Evolutionary conservation across 768 basidiomycete species (phyloP).

Genomic region (Chalciporus piperatus): DNA sequence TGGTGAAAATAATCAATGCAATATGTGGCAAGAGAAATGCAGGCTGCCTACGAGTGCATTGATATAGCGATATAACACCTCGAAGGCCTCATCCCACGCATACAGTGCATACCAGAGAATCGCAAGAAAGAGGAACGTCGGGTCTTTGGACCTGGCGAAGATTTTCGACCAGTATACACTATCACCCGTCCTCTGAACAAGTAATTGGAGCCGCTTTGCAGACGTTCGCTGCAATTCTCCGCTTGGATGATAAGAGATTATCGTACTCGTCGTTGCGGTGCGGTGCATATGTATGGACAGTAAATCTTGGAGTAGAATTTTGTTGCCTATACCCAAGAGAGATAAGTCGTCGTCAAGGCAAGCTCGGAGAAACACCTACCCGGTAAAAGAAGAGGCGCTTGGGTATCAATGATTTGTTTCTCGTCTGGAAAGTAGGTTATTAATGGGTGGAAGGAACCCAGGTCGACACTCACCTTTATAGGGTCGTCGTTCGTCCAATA

Average conservation of each 20-base stretch:
- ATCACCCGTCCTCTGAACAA: conserved; percentile 28
- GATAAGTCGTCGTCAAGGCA: neutral
- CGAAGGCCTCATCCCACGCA: conserved; percentile 61
- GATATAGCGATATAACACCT: conserved; percentile 49
- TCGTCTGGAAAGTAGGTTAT: conserved; percentile 12
- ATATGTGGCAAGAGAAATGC: neutral
- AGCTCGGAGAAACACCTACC: conserved; percentile 24
- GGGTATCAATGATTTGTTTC: conserved; percentile 46
- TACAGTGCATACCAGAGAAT: conserved; percentile 60
- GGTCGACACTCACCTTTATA: conserved; percentile 14
- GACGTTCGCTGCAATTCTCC: conserved; percentile 23
- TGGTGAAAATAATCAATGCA: conserved; percentile 14
- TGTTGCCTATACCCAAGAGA: conserved; percentile 8
- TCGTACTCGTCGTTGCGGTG: conserved; percentile 22
- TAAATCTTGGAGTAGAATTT: conserved; percentile 40
- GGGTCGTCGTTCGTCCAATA: conserved; percentile 1
- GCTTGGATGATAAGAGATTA: conserved; percentile 33
- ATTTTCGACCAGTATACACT: conserved; percentile 36
- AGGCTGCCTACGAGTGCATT: conserved; percentile 41
- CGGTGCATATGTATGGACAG: conserved; percentile 53
- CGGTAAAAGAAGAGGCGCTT: conserved; percentile 42
- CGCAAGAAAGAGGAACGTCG: conserved; percentile 53
- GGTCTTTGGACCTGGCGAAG: conserved; percentile 37
- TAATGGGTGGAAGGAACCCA: neutral
- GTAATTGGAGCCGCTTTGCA: conserved; percentile 27